Base-by-base conservation (phyloP, 2,329 filamentous ascomycete genomes). In the Lachnellula hyalina region DNA sequence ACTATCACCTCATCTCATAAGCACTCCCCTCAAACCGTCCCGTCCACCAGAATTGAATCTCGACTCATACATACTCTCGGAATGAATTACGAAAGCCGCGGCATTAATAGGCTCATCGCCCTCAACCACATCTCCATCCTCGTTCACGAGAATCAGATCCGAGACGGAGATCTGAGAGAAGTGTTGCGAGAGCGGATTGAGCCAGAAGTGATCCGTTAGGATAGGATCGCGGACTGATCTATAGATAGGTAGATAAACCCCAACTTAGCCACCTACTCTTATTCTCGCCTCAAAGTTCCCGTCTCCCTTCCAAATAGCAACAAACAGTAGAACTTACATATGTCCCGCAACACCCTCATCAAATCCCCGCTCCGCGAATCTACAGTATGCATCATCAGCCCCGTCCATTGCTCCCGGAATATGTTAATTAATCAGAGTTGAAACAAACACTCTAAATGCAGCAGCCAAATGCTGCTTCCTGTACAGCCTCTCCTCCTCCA, bases 61-160 rank as follows among this genome's bases (percentile, higher is more conserved):
- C 2, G 12, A 32, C 28, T 11, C 9, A 32, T 32, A 47, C 51
- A n/a, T 58, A 63, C 61, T 71, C 36, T 74, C 74, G 4, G 70
- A 72, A 57, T 77, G 74, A 40, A 77, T 77, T 0, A 73, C 71
- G 58, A 76, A 77, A 0, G 73, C 75, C 0, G 75, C 74, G 5
- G 73, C 71, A 54, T 77, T 77, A 58, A 77, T 71, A n/a, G 58
- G 67, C 63, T 71, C 73, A 0, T 83, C 84, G 3, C 84, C 84
- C n/a, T 80, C 82, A 21, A 88, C 78, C 32, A 87, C 77, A 19
- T 80, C 71, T 2, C 85, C 84, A 0, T 76, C 66, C 55, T 84
- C 76, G 61, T 85, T 75, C 1, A 88, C 84, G 15, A 80, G 79
- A 51, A 88, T 86, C 12, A 89, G 74, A 59, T 88, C 83, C 0